Conservation (phyloP, 169 alveolate species). For the Plasmodium malariae region DNA sequence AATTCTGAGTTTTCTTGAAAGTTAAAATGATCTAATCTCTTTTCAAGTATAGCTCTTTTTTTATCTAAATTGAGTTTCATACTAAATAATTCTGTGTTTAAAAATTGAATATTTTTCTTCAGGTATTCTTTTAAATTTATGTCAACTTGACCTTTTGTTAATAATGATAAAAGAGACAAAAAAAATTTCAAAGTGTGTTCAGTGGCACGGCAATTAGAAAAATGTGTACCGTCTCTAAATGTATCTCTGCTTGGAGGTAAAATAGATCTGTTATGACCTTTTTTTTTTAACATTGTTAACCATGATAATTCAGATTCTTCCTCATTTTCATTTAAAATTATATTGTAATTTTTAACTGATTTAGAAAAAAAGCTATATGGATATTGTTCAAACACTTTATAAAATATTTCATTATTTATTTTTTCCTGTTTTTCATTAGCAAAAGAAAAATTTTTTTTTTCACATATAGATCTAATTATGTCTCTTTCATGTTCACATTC, state of each 20-base stretch:
- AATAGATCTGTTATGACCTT: conserved; percentile 76
- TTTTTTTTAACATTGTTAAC: conserved; percentile 84
- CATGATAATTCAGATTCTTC: conserved; percentile 80
- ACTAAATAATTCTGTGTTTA: conserved; percentile 80
- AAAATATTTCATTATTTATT: conserved; percentile 74
- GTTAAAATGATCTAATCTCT: conserved; percentile 83
- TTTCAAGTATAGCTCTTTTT: conserved; percentile 84
- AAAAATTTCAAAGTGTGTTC: conserved; percentile 83
- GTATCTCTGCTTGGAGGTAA: conserved; percentile 87
- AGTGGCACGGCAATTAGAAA: conserved; percentile 83
- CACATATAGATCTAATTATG: conserved; percentile 63
- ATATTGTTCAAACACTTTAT: conserved; percentile 70
- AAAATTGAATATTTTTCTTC: conserved; percentile 81
- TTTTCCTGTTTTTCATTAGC: conserved; percentile 61
- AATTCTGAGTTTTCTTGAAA: conserved; percentile 86
- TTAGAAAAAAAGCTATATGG: conserved; percentile 67
- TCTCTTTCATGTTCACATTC: conserved; percentile 39
- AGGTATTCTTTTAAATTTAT: conserved; percentile 66
- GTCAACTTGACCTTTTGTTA: conserved; percentile 66
- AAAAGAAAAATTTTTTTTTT: conserved; percentile 47
- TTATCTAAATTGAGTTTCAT: conserved; percentile 83
- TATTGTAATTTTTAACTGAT: conserved; percentile 63
- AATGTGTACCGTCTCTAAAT: conserved; percentile 87
- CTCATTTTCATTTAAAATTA: conserved; percentile 68
- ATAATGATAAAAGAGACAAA: conserved; percentile 77